Conservation (phyloP, 2,329 filamentous ascomycete species). For the Fusarium nodosum region DNA sequence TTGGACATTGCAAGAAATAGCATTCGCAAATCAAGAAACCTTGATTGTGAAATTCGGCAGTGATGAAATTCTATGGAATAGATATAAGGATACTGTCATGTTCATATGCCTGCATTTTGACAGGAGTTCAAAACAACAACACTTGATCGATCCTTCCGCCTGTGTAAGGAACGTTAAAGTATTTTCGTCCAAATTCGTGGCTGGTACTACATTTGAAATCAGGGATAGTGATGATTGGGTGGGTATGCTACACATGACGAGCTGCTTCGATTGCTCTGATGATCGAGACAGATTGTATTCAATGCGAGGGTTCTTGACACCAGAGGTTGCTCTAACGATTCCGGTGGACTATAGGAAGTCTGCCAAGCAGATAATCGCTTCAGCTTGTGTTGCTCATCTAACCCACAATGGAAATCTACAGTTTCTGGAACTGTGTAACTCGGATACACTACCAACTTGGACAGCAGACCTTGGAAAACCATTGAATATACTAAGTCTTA, state of each 20-base stretch:
- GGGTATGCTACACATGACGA: neutral
- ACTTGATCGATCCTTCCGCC: neutral
- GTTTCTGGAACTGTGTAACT: neutral
- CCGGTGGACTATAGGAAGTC: neutral
- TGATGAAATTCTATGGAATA: neutral
- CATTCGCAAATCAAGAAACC: neutral
- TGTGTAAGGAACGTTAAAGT: neutral
- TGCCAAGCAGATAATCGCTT: neutral
- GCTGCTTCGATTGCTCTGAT: neutral
- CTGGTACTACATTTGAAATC: neutral
- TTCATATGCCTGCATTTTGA: neutral
- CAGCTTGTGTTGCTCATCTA: neutral
- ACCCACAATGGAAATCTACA: neutral
- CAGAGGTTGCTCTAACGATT: neutral
- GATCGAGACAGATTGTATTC: neutral
- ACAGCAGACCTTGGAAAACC: neutral
- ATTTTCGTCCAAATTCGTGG: neutral
- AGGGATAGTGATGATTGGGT: neutral
- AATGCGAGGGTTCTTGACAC: neutral
- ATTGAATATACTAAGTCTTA: neutral
- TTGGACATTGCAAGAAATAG: neutral
- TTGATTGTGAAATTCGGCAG: neutral
- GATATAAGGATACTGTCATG: neutral
- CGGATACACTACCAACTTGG: neutral
- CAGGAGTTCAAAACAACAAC: neutral